Evolutionary conservation across 352 stramenopile species (phyloP), one percentile per base, ranked within the genome.

Genomic region (Pythium graminicola): DNA sequence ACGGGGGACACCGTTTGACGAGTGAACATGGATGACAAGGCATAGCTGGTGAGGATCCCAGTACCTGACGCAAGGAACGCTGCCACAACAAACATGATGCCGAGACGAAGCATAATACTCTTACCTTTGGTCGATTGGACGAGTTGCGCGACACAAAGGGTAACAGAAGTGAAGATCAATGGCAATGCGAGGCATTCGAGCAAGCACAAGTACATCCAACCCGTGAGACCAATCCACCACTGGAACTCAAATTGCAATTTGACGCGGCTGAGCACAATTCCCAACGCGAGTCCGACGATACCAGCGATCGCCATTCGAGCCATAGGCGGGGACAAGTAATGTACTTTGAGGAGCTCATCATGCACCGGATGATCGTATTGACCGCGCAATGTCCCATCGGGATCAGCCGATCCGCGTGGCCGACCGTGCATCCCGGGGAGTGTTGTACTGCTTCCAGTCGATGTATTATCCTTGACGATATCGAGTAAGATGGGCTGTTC

Each of bases 151-250:
- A 85, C 64, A 52, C 71, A 79, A 33, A 78, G 79, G 17, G 70
- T 81, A 48, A 85, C 67, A 29, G 64, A 83, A n/a, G 76, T 85
- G 64, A 85, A 86, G 40, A 86, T 76, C n/a, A 86, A 62, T 31
- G 73, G 76, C 14, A 86, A 46, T 17, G 72, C 74, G 46, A 86
- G 63, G 47, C 76, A 85, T 51, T 80, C 69, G 23, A 83, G 53
- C 1, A 56, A 48, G 10, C 53, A 50, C 16, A 74, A 61, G 47
- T 71, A 65, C 6, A 83, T 47, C 32, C 41, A 60, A 2, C 76
- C 73, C 2, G 69, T 6, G 6, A 74, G 9, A 17, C 67, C 70
- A 28, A 84, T 70, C 73, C 71, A 84, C 17, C 62, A 19, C 56
- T 67, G 14, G 23, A 31, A 17, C 24, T 60, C 26, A 72, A 36